phyloP scores from a whole-genome alignment of 306 rosid species.

The Senna siamea region DNA sequence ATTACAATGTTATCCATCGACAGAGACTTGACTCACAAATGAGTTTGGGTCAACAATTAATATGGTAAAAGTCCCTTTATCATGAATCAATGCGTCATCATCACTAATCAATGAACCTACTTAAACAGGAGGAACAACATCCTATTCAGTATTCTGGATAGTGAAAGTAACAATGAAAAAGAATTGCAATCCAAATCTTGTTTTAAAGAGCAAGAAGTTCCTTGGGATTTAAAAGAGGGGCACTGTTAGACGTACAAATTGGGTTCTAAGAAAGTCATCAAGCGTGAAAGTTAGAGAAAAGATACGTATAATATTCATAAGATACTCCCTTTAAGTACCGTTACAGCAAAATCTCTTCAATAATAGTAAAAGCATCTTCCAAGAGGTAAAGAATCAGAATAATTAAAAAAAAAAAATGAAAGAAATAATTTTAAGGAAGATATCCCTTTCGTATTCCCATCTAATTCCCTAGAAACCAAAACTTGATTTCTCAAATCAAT shows the following conservation, averaged over 20 bases:
- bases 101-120: neutral
- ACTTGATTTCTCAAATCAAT: neutral
- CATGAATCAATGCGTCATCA: neutral
- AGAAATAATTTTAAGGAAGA: neutral
- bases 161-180: neutral
- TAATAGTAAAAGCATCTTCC: neutral
- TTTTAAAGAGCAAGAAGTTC: neutral
- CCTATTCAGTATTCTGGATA: neutral
- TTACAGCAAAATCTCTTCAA: neutral
- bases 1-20: too few species aligned
- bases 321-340: neutral
- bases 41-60: neutral
- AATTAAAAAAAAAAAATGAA: neutral
- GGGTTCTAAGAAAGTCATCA: neutral
- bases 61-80: neutral
- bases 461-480: constrained; percentile 4
- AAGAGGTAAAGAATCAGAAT: neutral
- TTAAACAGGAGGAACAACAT: too few species aligned
- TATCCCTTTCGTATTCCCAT: neutral
- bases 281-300: neutral
- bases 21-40: too few species aligned
- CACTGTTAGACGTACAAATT: neutral
- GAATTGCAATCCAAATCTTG: neutral
- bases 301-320: neutral
- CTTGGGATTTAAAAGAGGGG: neutral